Conservation (phyloP, 1,139 yeast genomes). For the Saccharomyces hybrid region DNA sequence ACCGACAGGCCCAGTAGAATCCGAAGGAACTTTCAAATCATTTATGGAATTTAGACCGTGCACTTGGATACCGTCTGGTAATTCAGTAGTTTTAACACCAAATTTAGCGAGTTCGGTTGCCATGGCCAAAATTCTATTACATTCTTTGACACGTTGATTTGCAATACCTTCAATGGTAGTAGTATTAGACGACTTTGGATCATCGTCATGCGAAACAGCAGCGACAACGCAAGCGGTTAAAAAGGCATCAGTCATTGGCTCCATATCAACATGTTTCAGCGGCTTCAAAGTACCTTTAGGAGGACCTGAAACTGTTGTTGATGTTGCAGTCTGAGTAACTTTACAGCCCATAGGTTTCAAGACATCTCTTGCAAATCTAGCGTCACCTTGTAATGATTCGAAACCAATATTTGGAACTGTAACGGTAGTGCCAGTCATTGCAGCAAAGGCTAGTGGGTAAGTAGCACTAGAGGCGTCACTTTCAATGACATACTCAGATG, state of each 20-base stretch:
- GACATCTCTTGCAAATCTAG: conserved; percentile 91
- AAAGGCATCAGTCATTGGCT: conserved; percentile 99
- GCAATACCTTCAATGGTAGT: conserved; percentile 94
- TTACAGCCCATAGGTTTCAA: conserved; percentile 91
- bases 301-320: conserved; percentile 93
- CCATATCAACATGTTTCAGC: conserved; percentile 82
- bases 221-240: conserved; percentile 96
- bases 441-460: conserved; percentile 95
- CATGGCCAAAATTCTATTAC: conserved; percentile 96
- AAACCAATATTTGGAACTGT: conserved; percentile 94
- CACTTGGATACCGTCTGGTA: conserved; percentile 87
- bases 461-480: conserved; percentile 99
- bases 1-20: conserved; percentile 43
- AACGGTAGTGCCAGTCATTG: conserved; percentile 89
- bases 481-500: conserved; percentile 79
- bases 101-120: conserved; percentile 77
- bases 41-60: conserved; percentile 51
- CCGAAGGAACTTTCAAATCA: conserved; percentile 43
- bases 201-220: conserved; percentile 55
- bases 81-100: conserved; percentile 78
- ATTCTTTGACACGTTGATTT: conserved; percentile 94
- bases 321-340: conserved; percentile 71
- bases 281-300: conserved; percentile 61
- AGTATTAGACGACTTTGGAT: conserved; percentile 34
- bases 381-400: conserved; percentile 92